phyloP scores from a whole-genome alignment of 2,329 filamentous ascomycete genomes.

The Fusarium heterosporum region DNA sequence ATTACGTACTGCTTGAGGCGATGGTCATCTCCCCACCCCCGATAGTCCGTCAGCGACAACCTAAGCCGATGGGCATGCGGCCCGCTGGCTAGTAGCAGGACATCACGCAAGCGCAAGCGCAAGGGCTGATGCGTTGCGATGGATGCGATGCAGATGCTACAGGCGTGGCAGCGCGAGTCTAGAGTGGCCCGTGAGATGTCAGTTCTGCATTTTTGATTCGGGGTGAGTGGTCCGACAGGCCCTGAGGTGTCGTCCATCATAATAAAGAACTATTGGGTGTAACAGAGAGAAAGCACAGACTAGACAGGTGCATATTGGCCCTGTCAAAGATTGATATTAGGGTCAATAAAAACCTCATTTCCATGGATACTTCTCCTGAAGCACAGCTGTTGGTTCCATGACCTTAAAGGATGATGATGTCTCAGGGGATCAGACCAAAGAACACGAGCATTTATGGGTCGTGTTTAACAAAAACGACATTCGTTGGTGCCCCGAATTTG shows the following conservation, averaged over 20 bases:
- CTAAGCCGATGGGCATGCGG: slow-evolving; percentile 37
- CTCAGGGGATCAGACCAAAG: slow-evolving; percentile 38
- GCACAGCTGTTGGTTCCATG: slow-evolving; percentile 12
- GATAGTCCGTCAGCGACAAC: slow-evolving; percentile 22
- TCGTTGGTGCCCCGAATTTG: slow-evolving; percentile 19
- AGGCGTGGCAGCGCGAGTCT: slow-evolving; percentile 31
- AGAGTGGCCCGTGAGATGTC: slow-evolving; percentile 38
- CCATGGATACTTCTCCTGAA: slow-evolving; percentile 12
- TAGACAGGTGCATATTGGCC: slow-evolving; percentile 8
- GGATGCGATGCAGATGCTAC: slow-evolving; percentile 11
- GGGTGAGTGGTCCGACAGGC: slow-evolving; percentile 28
- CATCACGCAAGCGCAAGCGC: slow-evolving; percentile 34
- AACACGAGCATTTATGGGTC: slow-evolving; percentile 41
- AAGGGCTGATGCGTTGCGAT: slow-evolving; percentile 12
- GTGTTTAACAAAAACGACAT: slow-evolving; percentile 4
- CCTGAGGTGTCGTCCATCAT: slow-evolving; percentile 15
- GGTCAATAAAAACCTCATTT: slow-evolving; percentile 13
- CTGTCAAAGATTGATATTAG: slow-evolving; percentile 5
- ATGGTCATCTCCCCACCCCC: slow-evolving; percentile 32
- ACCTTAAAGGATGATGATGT: slow-evolving; percentile 14
- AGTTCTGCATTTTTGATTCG: slow-evolving; percentile 26
- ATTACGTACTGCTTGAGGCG: slow-evolving; percentile 9
- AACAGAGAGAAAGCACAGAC: slow-evolving; percentile 20
- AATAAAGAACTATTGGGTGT: slow-evolving; percentile 18
- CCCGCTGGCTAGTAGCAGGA: slow-evolving; percentile 38